phyloP scores from a whole-genome alignment of 768 basidiomycete genomes.

The Suillus lakei region DNA sequence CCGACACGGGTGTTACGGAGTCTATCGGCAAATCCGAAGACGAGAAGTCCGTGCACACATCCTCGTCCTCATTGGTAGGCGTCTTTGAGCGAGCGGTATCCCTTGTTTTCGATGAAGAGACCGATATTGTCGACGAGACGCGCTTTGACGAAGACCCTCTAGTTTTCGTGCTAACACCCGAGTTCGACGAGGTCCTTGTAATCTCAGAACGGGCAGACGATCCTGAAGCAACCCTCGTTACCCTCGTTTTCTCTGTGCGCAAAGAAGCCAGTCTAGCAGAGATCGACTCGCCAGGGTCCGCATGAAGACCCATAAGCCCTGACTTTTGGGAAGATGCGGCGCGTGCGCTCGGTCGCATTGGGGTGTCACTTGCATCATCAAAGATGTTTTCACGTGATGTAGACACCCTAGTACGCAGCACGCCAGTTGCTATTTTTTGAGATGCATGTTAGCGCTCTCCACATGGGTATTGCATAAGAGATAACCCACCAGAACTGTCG shows the following conservation, averaged over 20 bases:
- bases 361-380: not conserved
- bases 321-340: not conserved
- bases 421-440: not conserved
- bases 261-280: not conserved
- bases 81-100: conserved; percentile 13
- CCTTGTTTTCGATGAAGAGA: conserved; percentile 5
- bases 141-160: not conserved
- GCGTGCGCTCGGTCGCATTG: not conserved
- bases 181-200: not conserved
- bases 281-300: not conserved
- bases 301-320: not conserved
- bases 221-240: not conserved
- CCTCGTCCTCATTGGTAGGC: conserved; percentile 20
- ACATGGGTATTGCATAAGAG: not conserved
- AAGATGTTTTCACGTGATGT: conserved; percentile 1
- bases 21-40: conserved; percentile 38
- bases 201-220: conserved; percentile 6
- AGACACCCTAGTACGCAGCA: not conserved
- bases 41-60: conserved; percentile 19
- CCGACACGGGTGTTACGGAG: conserved; percentile 37
- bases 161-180: not conserved
- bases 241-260: not conserved
- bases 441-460: not conserved
- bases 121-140: conserved; percentile 3
- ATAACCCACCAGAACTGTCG: not conserved